Conservation (phyloP, 805 yeast species). For the Lachancea nothofagi region DNA sequence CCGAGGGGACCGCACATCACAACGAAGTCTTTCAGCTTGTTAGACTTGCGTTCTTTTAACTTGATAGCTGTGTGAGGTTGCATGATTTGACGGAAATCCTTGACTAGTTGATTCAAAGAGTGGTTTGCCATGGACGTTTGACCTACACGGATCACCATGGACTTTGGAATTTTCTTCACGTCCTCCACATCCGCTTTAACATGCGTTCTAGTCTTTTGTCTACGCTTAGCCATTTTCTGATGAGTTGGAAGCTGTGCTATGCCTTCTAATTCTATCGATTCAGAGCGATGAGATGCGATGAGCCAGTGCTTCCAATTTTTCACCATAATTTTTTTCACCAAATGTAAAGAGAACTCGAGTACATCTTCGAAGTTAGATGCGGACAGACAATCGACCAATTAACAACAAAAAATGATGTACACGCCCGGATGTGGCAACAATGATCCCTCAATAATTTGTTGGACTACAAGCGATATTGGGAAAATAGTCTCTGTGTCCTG, state of each 20-base stretch:
- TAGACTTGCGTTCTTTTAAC: conserved; percentile 78
- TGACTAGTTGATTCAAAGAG: conserved; percentile 75
- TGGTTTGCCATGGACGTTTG: conserved; percentile 50
- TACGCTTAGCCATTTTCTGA: conserved; percentile 46
- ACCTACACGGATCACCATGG: conserved; percentile 92
- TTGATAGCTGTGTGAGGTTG: conserved; percentile 95
- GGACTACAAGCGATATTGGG: no score
- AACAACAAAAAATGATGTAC: no score
- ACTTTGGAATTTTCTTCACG: conserved; percentile 70
- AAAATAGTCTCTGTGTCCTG: no score
- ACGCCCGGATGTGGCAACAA: no score
- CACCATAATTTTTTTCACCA: conserved; percentile 3
- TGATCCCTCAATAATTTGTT: no score
- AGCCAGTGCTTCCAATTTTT: conserved; percentile 2
- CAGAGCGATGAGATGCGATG: conserved; percentile 19
- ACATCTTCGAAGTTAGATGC: background rate
- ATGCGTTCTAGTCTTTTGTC: conserved; percentile 84
- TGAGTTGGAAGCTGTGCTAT: background rate
- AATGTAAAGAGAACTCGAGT: background rate
- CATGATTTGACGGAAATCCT: conserved; percentile 84
- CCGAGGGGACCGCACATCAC: conserved; percentile 99
- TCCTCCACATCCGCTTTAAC: conserved; percentile 59
- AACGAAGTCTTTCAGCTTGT: conserved; percentile 84
- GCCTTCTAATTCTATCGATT: background rate
- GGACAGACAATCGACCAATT: no score